A percentile compares a stretch with the other conserved stretches of the same genome.
Evolutionary conservation across 2,329 filamentous ascomycete species (phyloP).

Genomic region (Laburnicola sp.): DNA sequence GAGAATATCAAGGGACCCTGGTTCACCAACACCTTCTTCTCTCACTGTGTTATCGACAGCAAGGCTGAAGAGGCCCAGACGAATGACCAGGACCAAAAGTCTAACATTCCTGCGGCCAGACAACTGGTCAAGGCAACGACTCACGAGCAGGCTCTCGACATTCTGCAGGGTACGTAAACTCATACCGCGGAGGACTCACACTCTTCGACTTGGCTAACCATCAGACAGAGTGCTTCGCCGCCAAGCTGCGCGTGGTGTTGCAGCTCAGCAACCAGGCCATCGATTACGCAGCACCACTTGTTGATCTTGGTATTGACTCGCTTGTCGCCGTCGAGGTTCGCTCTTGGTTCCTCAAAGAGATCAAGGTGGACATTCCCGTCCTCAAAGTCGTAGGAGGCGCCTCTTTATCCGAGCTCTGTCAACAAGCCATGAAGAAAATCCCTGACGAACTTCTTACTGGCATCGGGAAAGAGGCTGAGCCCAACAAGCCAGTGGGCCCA

Average conservation of each 20-base stretch:
- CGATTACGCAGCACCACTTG: not conserved
- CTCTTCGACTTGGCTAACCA: not conserved
- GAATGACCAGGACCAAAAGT: too few relatives aligned
- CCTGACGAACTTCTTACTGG: not conserved
- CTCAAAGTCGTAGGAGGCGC: constrained; percentile 31
- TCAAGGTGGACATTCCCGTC: constrained; percentile 23
- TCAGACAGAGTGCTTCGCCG: not conserved
- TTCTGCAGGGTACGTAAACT: too few relatives aligned
- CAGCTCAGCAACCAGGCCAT: not conserved
- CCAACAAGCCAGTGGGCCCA: not conserved
- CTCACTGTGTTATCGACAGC: too few relatives aligned
- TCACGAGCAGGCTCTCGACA: too few relatives aligned
- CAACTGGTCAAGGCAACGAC: too few relatives aligned
- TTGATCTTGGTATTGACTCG: constrained; percentile 24
- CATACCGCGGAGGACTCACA: too few relatives aligned
- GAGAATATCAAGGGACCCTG: too few relatives aligned
- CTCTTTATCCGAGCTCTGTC: not conserved
- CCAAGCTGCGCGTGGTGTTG: not conserved
- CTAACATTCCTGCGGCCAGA: too few relatives aligned
- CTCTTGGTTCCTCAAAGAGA: constrained; percentile 22
- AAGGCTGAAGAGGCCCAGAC: too few relatives aligned
- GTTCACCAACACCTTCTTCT: too few relatives aligned
- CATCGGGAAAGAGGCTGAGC: not conserved
- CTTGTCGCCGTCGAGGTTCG: constrained; percentile 24
- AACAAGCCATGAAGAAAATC: not conserved